These are phyloP conservation scores for Daldinia grandis DNA, from an alignment of 495 filamentous ascomycete genomes.

Conservation along the genomic window DNA sequence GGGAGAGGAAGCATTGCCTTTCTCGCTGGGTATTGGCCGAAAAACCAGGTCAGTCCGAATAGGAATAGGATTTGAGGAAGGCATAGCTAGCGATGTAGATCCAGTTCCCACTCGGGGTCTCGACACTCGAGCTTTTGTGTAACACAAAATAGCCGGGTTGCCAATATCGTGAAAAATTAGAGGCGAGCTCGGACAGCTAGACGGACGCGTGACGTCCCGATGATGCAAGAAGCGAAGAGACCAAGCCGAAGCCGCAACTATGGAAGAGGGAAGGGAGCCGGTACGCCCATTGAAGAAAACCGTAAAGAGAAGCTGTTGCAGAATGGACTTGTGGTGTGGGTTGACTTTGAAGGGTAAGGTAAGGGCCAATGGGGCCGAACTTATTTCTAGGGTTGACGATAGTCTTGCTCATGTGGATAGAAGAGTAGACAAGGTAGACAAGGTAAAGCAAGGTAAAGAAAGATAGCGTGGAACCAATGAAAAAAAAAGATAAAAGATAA, in stretches of 20 bases:
- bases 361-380: conserved; percentile 9
- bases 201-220: conserved; percentile 20
- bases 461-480: conserved; percentile 25
- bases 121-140: conserved; percentile 7
- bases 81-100: conserved; percentile 32
- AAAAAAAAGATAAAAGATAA: too few species aligned
- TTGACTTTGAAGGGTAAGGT: neutral
- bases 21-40: conserved; percentile 51
- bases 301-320: conserved; percentile 6
- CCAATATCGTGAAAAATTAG: conserved; percentile 15
- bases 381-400: conserved; percentile 29
- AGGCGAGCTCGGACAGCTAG: conserved; percentile 7
- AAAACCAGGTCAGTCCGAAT: conserved; percentile 54
- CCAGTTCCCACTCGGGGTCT: conserved; percentile 17
- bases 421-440: conserved; percentile 12
- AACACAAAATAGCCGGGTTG: conserved; percentile 9
- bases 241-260: conserved; percentile 15
- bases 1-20: conserved; percentile 44
- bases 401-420: conserved; percentile 29
- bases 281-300: conserved; percentile 25
- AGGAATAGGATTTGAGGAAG: conserved; percentile 47
- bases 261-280: conserved; percentile 10
- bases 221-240: conserved; percentile 25
- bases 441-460: conserved; percentile 21
- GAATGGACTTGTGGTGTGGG: conserved; percentile 13